Percentiles rank a stretch among this genome's conserved stretches.
These are phyloP conservation scores for Pythium chondricola DNA, from an alignment of 352 stramenopile genomes.

Conservation along the genomic window DNA sequence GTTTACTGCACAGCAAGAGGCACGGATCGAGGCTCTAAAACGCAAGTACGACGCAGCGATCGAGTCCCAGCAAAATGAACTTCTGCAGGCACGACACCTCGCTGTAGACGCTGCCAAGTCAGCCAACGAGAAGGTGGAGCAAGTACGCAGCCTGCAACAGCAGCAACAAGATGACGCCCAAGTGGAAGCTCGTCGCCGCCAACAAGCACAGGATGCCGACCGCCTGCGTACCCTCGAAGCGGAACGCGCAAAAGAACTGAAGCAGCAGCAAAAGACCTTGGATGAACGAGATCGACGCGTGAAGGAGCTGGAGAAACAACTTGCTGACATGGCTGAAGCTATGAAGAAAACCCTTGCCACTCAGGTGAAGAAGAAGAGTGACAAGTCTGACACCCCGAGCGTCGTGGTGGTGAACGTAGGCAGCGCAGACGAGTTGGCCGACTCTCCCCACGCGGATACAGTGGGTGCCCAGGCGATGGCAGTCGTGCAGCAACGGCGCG, in stretches of 20 bases:
- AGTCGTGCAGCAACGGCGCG: conserved; percentile 11
- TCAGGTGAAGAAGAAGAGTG: conserved; percentile 38
- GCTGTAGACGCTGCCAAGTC: conserved; percentile 39
- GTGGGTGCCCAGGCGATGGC: conserved; percentile 15
- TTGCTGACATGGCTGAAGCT: no score
- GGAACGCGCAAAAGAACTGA: conserved; percentile 30
- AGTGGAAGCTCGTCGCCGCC: conserved; percentile 13
- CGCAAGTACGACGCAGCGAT: conserved; percentile 63
- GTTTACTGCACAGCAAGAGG: conserved; percentile 64
- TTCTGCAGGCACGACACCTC: conserved; percentile 41
- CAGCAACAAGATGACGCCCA: conserved; percentile 38
- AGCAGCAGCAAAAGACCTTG: conserved; percentile 40
- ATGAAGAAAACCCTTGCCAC: no score
- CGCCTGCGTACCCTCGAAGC: conserved; percentile 28
- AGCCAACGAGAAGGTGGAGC: conserved; percentile 43
- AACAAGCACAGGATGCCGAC: conserved; percentile 16
- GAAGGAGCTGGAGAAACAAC: conserved; percentile 33
- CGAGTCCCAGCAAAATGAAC: conserved; percentile 47
- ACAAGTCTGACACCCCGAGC: conserved; percentile 26
- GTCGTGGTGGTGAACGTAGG: conserved; percentile 60
- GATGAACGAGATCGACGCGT: conserved; percentile 50
- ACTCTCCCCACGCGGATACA: conserved; percentile 27
- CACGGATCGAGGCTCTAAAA: conserved; percentile 56
- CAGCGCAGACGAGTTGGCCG: conserved; percentile 25
- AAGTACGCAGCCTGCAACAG: conserved; percentile 26